These are phyloP conservation scores for Zygoascus flipseniorum DNA, from an alignment of 805 yeast genomes.

Conservation along the genomic window DNA sequence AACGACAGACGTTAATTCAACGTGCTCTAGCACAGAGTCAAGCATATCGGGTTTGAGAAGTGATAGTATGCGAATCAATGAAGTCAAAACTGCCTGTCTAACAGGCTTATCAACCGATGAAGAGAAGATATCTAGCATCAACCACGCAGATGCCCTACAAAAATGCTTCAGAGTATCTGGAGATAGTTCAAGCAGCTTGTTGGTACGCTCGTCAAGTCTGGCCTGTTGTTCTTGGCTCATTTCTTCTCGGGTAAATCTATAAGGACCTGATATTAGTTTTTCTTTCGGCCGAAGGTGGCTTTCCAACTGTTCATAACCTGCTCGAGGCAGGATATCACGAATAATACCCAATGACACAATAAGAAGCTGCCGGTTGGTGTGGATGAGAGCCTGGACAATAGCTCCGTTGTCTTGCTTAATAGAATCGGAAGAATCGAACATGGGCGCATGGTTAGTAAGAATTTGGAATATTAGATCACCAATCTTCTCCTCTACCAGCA, in stretches of 20 bases:
- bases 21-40: conserved; percentile 14
- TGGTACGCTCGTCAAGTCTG: conserved; percentile 1
- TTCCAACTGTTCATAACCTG: neutral
- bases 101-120: conserved; percentile 63
- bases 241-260: conserved; percentile 22
- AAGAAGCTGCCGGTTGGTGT: conserved; percentile 60
- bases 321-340: conserved; percentile 47
- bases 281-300: neutral
- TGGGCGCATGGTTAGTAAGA: conserved; percentile 40
- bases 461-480: conserved; percentile 42
- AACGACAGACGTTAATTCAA: conserved; percentile 24
- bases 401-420: conserved; percentile 25
- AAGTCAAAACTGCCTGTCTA: conserved; percentile 47
- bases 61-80: conserved; percentile 43
- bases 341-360: conserved; percentile 47
- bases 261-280: conserved; percentile 13
- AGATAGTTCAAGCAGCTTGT: conserved; percentile 29
- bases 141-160: conserved; percentile 21
- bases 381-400: conserved; percentile 64
- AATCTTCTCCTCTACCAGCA: conserved; percentile 36
- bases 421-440: conserved; percentile 16
- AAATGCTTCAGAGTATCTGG: conserved; percentile 15
- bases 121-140: conserved; percentile 56
- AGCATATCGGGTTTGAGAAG: conserved; percentile 28
- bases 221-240: conserved; percentile 10